Base-by-base conservation (phyloP, 345 rosid genomes). In the Viola odorata region DNA sequence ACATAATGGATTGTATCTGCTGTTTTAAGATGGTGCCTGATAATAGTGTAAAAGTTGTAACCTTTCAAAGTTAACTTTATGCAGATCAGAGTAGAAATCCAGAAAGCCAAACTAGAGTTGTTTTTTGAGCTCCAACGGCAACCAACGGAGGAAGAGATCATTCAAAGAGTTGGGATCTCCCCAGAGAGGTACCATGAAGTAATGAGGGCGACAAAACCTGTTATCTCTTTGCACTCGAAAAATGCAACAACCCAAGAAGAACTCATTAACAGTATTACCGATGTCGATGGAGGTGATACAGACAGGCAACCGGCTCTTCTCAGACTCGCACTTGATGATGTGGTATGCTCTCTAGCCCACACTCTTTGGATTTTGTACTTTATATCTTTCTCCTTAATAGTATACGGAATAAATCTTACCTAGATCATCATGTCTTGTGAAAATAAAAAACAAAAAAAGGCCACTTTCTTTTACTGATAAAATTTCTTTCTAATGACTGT, bases 301-400 rank as follows among this genome's bases (percentile, higher is more conserved):
- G 67, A 68, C 50, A 84, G 84, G 81, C 90, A 84, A 58, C 84
- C 85, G 9, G 91, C 97, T 70, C 83, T 87, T 77, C 89, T 90
- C 57, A 83, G 99, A 85, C 97, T 90, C 15, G 99, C 99, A 5
- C 87, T 94, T 52, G 99, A 94, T 57, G 99, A 90, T 55, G 99
- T 94, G 85, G 99, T 94, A 72, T 76, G 42, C 63, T 44, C 17
- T 50, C 32, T 23, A 23, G 32, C 2, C 32, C 32, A 23, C 51
- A 23, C 58, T 53, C 15, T 49, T 62, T 61, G 37, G 49, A 57
- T 23, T 57, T 9, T 69, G 5, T 11, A 36, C 4, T 41, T 1
- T 45, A 16, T 42, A 15, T 6, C 23, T 36, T 41, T 36, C 53
- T 67, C 42, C 11, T 61, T 47, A 13, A 12, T 8, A 16, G 14